A percentile compares a stretch with the other conserved stretches of the same genome.
These are phyloP conservation scores for Alternaria ventricosa DNA, from an alignment of 2,329 filamentous ascomycete species.

Conservation along the genomic window DNA sequence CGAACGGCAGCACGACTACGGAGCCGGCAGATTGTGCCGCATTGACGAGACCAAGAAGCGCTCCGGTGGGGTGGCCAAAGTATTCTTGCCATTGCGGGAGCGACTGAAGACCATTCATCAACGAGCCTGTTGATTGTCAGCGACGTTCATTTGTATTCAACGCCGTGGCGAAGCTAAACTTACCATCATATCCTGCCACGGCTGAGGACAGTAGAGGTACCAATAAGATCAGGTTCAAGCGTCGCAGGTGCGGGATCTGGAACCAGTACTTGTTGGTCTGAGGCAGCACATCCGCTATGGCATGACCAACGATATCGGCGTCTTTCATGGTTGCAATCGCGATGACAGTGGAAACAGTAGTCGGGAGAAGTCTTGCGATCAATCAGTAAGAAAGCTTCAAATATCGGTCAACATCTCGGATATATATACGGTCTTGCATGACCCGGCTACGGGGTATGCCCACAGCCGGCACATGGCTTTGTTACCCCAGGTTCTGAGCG, in stretches of 20 bases:
- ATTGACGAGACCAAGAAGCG: conserved; percentile 20
- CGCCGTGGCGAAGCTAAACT: not conserved
- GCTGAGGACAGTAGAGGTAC: conserved; percentile 54
- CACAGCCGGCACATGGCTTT: not conserved
- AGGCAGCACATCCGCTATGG: conserved; percentile 51
- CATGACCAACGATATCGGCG: conserved; percentile 33
- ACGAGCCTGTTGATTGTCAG: conserved; percentile 8
- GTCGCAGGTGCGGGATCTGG: conserved; percentile 51
- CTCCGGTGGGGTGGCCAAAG: conserved; percentile 20
- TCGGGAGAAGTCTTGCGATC: not conserved
- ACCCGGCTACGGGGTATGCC: not conserved
- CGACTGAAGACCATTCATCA: conserved; percentile 53
- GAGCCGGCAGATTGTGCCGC: conserved; percentile 16
- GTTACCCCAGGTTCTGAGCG: not conserved
- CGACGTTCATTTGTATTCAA: not conserved
- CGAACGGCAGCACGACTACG: conserved; percentile 14
- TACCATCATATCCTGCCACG: conserved; percentile 41
- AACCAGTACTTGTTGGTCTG: conserved; percentile 50
- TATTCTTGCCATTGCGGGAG: conserved; percentile 15
- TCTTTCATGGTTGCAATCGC: conserved; percentile 9
- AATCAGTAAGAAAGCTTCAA: not conserved
- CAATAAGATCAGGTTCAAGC: conserved; percentile 54
- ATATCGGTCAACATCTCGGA: not conserved
- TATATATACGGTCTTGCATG: not conserved
- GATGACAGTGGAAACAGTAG: not conserved